Evolutionary conservation across 1,139 yeast species (phyloP).

Genomic region (Taphrina deformans): DNA sequence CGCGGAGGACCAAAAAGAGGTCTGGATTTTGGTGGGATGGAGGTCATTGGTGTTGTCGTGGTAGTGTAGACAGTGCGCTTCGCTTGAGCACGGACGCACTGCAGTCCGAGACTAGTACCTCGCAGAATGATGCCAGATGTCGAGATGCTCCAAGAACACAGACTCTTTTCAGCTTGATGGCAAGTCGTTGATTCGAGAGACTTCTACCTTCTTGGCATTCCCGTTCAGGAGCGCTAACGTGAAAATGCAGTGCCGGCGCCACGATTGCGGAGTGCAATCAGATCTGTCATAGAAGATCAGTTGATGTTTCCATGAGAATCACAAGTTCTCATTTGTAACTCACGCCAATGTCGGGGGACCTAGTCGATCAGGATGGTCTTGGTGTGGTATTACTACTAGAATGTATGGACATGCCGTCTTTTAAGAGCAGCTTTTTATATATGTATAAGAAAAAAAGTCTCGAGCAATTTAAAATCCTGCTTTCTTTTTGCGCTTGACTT

Average conservation of each 20-base stretch:
- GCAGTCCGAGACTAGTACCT: background rate
- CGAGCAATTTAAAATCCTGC: constrained; percentile 1
- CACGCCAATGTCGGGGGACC: too few species aligned
- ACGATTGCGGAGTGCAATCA: background rate
- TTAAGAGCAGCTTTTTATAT: background rate
- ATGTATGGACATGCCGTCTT: too few species aligned
- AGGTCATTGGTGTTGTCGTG: background rate
- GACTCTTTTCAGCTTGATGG: too few species aligned
- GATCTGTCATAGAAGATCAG: too few species aligned
- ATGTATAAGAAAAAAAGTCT: background rate
- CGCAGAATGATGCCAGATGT: background rate
- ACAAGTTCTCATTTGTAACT: too few species aligned
- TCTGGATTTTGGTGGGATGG: background rate
- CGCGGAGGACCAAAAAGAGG: constrained; percentile 32
- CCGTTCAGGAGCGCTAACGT: background rate
- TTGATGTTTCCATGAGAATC: too few species aligned
- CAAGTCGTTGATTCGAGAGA: too few species aligned
- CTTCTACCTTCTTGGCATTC: too few species aligned
- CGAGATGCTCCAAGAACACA: too few species aligned
- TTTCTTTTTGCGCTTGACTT: constrained; percentile 3
- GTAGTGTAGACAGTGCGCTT: constrained; percentile 1
- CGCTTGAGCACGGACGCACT: background rate
- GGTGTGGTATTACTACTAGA: too few species aligned
- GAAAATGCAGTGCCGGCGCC: background rate
- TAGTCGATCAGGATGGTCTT: too few species aligned